Percentiles rank a stretch among this genome's conserved stretches.
These are phyloP conservation scores for Calonectria naviculata DNA, from an alignment of 2,329 filamentous ascomycete species.

Conservation along the genomic window DNA sequence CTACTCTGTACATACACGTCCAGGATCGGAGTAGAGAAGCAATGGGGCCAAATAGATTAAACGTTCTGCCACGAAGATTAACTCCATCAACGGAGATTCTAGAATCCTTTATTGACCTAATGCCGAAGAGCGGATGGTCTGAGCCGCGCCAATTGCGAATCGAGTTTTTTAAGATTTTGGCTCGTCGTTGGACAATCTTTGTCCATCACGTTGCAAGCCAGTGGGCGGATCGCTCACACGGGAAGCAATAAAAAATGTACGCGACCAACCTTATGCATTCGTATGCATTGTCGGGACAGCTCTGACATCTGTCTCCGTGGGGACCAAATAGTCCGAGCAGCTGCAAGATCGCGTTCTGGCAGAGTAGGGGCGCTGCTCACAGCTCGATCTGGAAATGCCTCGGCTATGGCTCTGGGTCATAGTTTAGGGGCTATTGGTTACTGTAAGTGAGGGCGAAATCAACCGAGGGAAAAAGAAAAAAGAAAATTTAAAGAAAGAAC, in stretches of 20 bases:
- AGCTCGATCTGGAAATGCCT: constrained; percentile 11
- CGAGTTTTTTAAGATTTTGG: background rate
- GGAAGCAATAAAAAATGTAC: constrained; percentile 22
- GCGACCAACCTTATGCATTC: constrained; percentile 20
- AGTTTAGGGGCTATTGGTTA: background rate
- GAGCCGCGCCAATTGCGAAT: constrained; percentile 9
- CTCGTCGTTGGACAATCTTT: background rate
- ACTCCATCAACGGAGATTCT: constrained; percentile 26
- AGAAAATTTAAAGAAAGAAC: constrained; percentile 8
- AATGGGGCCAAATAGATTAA: constrained; percentile 9
- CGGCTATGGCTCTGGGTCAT: constrained; percentile 2
- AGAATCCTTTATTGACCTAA: constrained; percentile 27
- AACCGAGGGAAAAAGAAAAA: background rate
- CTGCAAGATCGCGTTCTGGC: constrained; percentile 6
- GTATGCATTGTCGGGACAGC: background rate
- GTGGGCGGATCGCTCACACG: constrained; percentile 4
- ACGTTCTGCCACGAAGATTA: constrained; percentile 21
- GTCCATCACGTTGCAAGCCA: background rate
- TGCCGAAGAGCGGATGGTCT: constrained; percentile 16
- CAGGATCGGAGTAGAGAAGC: background rate
- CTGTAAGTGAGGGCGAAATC: background rate
- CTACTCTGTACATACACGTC: background rate
- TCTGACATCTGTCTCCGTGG: background rate
- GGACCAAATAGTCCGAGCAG: background rate
- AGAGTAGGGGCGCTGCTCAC: background rate